phyloP scores from a whole-genome alignment of 169 alveolate genomes.

The Cryptosporidium andersoni region DNA sequence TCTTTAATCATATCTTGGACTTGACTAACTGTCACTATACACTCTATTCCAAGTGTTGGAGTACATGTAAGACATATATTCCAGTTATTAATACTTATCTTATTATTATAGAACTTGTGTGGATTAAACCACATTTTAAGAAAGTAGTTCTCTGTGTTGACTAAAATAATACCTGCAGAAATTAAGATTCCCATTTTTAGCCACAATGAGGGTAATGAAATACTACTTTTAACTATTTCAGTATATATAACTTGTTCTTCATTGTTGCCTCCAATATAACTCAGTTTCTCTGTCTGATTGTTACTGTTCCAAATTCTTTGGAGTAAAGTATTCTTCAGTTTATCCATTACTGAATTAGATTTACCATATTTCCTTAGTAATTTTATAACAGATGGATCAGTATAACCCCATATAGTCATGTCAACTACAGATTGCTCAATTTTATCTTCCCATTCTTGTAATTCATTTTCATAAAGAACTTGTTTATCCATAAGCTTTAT shows the following conservation, averaged over 20 bases:
- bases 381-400: background rate
- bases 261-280: constrained; percentile 14
- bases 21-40: constrained; percentile 20
- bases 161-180: background rate
- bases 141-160: constrained; percentile 14
- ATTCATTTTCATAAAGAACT: constrained; percentile 6
- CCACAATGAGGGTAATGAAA: constrained; percentile 12
- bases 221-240: constrained; percentile 34
- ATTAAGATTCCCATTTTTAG: constrained; percentile 10
- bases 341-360: constrained; percentile 6
- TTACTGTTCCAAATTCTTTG: too few species aligned
- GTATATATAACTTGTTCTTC: constrained; percentile 18
- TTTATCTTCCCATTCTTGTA: constrained; percentile 40
- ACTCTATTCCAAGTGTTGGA: constrained; percentile 40
- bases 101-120: background rate
- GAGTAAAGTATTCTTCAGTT: constrained; percentile 3
- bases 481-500: constrained; percentile 20
- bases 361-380: constrained; percentile 5
- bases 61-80: constrained; percentile 13
- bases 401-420: constrained; percentile 47
- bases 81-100: constrained; percentile 20
- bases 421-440: constrained; percentile 22
- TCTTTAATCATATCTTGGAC: background rate
- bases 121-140: constrained; percentile 2
- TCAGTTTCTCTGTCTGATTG: constrained; percentile 3